Evolutionary conservation across 306 rosid genomes (phyloP), one percentile per base, ranked within the genome.

Genomic region (Mucuna pruriens): DNA sequence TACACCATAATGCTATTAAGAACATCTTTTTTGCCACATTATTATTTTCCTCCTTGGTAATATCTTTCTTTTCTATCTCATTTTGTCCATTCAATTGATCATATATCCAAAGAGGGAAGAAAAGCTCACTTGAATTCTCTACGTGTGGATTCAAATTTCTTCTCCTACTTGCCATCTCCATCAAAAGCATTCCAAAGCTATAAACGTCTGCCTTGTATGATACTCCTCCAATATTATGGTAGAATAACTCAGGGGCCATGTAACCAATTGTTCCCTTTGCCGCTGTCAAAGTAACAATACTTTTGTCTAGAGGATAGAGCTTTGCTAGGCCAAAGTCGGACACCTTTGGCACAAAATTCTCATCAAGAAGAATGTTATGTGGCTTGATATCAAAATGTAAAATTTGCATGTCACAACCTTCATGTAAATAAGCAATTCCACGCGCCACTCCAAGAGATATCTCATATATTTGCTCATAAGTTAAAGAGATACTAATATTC

Each of bases 401-500:
- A 63, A 63, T 63, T 63, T 63, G 70, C 25, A 33, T 34, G 7
- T 63, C 70, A 63, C 70, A 63, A 16, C 70, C 70, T 3, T 63
- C 15, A 63, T 63, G 70, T 0, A 63, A 34, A 11, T 79, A 77
- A 7, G 51, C 17, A 77, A 77, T 77, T 1, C 81, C 74, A 48
- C 52, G 74, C 12, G 81, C 81, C 4, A 77, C 51, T 33, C 81
- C 81, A 8, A 77, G 74, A 77, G 81, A 77, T 34, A 77, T 77
- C 12, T 77, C 74, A 1, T 48, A 49, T 12, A 64, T 77, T 34
- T 77, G 49, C 5, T 1, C 15, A 9, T 20, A 4, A 48, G 74
- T 57, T 31, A 79, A 4, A 17, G 48, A 57, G 52, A 79, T 19
- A 42, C 0, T 17, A 25, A 22, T 38, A 12, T 69, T 25, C 11